A percentile compares a stretch with the other conserved stretches of the same genome.
phyloP scores from a whole-genome alignment of 2,329 filamentous ascomycete genomes.

The Cladophialophora carrionii region DNA sequence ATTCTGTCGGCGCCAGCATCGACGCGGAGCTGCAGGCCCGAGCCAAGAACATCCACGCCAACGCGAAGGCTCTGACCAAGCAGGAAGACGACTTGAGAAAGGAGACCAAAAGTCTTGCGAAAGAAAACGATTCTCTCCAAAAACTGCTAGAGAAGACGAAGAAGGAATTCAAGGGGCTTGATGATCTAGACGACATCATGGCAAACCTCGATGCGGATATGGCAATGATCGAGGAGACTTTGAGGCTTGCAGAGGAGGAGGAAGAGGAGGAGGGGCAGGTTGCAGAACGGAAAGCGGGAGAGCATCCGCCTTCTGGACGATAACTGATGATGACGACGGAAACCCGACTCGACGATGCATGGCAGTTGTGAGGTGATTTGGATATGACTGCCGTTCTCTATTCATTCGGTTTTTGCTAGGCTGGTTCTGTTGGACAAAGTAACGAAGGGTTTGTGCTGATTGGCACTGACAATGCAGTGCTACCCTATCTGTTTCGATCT shows the following conservation, averaged over 20 bases:
- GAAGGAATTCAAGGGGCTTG: constrained; percentile 43
- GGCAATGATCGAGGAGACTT: constrained; percentile 49
- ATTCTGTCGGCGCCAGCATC: constrained; percentile 52
- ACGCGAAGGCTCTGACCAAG: constrained; percentile 56
- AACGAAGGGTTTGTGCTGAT: neutral
- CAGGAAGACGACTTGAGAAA: constrained; percentile 60
- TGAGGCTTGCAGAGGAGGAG: constrained; percentile 45
- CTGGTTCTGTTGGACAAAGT: neutral
- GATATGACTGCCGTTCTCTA: neutral
- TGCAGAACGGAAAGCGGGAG: neutral
- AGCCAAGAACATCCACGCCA: constrained; percentile 60
- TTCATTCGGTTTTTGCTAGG: neutral
- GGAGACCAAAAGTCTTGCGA: constrained; percentile 54
- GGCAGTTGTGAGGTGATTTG: neutral
- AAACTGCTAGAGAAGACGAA: constrained; percentile 59
- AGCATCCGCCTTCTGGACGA: neutral
- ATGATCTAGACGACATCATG: constrained; percentile 29
- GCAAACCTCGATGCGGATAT: constrained; percentile 32
- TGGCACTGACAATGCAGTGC: neutral
- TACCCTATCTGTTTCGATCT: neutral
- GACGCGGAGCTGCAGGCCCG: constrained; percentile 59
- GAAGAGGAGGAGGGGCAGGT: constrained; percentile 37
- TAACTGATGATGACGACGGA: neutral
- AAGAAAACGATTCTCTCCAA: constrained; percentile 59
- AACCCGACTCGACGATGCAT: neutral